These are phyloP conservation scores for Lathyrus sativus DNA, from an alignment of 306 rosid species.

Conservation along the genomic window DNA sequence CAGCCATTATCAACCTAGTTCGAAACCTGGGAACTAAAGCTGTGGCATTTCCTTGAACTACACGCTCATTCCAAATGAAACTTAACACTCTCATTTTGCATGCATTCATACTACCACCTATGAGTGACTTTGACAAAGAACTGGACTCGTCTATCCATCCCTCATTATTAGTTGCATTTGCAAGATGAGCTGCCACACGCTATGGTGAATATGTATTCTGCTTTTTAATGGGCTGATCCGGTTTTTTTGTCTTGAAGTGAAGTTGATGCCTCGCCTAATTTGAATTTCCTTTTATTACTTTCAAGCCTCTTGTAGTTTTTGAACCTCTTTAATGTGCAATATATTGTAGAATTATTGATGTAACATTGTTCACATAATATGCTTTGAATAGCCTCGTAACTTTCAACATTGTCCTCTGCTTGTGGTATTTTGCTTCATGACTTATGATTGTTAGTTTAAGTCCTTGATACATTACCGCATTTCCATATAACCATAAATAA, in stretches of 20 bases:
- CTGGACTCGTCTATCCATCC: constrained; percentile 63
- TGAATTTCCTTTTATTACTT: too few relatives aligned
- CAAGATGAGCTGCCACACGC: constrained; percentile 42
- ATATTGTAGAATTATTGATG: too few relatives aligned
- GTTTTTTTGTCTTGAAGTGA: constrained; percentile 67
- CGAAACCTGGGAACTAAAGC: constrained; percentile 49
- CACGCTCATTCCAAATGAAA: constrained; percentile 57
- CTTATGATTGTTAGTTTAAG: too few relatives aligned
- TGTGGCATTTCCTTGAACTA: constrained; percentile 65
- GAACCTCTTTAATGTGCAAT: too few relatives aligned
- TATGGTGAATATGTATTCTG: constrained; percentile 48
- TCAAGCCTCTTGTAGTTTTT: too few relatives aligned
- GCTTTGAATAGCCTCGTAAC: too few relatives aligned
- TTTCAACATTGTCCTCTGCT: too few relatives aligned
- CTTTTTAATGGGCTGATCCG: constrained; percentile 52
- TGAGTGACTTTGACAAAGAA: constrained; percentile 74
- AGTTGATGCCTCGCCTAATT: constrained; percentile 94
- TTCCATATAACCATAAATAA: too few relatives aligned
- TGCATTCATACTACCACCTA: constrained; percentile 80
- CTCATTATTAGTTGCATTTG: constrained; percentile 55
- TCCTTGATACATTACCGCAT: too few relatives aligned
- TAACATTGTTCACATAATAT: too few relatives aligned
- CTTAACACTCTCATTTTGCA: constrained; percentile 69
- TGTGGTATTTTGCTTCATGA: too few relatives aligned
- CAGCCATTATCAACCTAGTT: constrained; percentile 77